phyloP scores from a whole-genome alignment of 1,284 basidiomycete species.

The Leucoagaricus sp. region DNA sequence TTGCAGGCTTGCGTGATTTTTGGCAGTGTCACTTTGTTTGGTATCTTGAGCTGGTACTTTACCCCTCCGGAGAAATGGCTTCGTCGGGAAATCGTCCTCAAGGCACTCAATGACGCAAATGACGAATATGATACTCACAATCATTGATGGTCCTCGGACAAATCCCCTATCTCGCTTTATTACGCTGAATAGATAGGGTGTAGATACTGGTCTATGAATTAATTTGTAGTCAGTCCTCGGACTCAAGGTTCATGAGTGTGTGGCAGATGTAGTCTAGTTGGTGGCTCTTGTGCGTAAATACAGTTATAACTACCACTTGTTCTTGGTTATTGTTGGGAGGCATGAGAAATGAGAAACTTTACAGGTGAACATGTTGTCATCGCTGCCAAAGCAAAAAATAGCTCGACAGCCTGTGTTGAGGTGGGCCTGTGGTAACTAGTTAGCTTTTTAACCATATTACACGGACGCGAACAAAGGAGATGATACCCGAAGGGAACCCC shows the following conservation, averaged over 20 bases:
- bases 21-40: constrained; percentile 75
- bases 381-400: constrained; percentile 1
- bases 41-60: constrained; percentile 73
- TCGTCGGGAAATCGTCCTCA: constrained; percentile 56
- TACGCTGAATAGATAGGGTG: background rate
- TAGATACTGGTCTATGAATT: background rate
- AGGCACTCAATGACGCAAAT: constrained; percentile 43
- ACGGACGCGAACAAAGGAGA: background rate
- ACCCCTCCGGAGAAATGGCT: constrained; percentile 80
- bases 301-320: too few relatives aligned
- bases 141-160: background rate
- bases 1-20: constrained; percentile 74
- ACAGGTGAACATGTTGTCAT: background rate
- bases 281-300: too few relatives aligned
- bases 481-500: constrained; percentile 4
- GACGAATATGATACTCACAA: background rate
- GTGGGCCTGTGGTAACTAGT: too few relatives aligned
- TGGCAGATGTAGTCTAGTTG: background rate
- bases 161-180: background rate
- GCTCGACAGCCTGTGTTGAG: too few relatives aligned
- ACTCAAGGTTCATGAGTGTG: background rate
- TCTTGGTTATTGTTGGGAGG: too few relatives aligned
- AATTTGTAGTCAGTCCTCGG: background rate
- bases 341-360: background rate
- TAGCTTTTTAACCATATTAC: background rate